Conservation (phyloP, 225 moss, liverwort and hornwort genomes). For the Antitrichia curtipendula region DNA sequence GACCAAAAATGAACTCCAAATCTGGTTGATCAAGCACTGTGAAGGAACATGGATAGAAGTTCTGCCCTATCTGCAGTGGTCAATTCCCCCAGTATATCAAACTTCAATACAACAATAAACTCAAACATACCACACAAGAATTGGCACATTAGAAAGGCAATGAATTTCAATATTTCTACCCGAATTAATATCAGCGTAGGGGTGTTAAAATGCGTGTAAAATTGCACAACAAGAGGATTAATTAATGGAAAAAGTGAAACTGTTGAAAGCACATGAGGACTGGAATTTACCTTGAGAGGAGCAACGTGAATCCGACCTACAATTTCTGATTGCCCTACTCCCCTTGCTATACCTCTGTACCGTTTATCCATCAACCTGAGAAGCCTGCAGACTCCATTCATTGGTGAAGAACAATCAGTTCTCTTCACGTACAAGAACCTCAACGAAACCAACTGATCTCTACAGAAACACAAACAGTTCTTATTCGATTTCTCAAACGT, state of each 20-base stretch:
- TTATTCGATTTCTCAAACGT: background rate
- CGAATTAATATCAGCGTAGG: background rate
- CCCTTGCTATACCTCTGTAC: slow-evolving; percentile 79
- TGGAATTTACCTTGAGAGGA: slow-evolving; percentile 68
- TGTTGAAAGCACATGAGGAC: background rate
- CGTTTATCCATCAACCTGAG: slow-evolving; percentile 82
- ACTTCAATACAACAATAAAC: background rate
- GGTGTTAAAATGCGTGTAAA: background rate
- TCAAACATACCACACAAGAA: background rate
- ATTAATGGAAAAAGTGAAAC: background rate
- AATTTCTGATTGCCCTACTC: slow-evolving; percentile 95
- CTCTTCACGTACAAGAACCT: background rate
- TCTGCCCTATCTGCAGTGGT: slow-evolving; percentile 63
- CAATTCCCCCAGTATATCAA: background rate
- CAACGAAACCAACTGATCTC: background rate
- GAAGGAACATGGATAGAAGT: slow-evolving; percentile 95
- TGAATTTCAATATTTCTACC: background rate
- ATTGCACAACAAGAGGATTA: background rate
- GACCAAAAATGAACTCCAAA: slow-evolving; percentile 93
- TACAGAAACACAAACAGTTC: background rate
- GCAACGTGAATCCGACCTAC: slow-evolving; percentile 98
- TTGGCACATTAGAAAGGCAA: background rate
- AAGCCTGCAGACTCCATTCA: slow-evolving; percentile 34
- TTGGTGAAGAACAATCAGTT: background rate
- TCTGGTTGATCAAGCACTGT: slow-evolving; percentile 96